Evolutionary conservation across 179 eudicot species (phyloP).

Genomic region (Corrigiola litoralis): DNA sequence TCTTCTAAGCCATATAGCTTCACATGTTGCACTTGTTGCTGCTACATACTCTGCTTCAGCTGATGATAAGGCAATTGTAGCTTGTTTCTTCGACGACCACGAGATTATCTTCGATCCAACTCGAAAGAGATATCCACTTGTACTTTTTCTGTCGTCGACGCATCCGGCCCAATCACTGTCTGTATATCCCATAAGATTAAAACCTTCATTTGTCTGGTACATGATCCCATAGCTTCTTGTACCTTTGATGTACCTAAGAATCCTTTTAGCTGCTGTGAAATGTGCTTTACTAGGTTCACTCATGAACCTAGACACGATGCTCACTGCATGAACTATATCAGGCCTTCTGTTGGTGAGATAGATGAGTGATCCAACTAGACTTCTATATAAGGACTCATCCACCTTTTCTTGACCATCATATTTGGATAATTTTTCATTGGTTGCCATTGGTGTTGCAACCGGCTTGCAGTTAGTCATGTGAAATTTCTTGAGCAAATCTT

Average conservation of each 20-base stretch:
- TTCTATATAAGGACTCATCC: neutral
- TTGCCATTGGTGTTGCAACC: neutral
- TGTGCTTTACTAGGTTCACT: constrained; percentile 3
- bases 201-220: neutral
- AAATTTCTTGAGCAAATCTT: neutral
- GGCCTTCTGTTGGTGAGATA: constrained; percentile 1
- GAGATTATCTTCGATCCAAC: neutral
- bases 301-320: constrained; percentile 3
- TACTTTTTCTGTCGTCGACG: neutral
- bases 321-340: neutral
- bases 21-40: neutral
- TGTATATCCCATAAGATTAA: neutral
- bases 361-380: constrained; percentile 5
- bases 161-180: neutral
- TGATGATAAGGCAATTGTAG: neutral
- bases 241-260: neutral
- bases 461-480: neutral
- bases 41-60: constrained; percentile 2
- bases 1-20: constrained; percentile 1
- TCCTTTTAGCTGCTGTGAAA: neutral
- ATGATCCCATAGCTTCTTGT: neutral
- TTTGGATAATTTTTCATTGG: constrained; percentile 5
- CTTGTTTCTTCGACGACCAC: constrained; percentile 1
- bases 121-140: neutral
- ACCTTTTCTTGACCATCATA: neutral